Conservation (phyloP, 495 filamentous ascomycete species). For the Amniculicola lignicola region DNA sequence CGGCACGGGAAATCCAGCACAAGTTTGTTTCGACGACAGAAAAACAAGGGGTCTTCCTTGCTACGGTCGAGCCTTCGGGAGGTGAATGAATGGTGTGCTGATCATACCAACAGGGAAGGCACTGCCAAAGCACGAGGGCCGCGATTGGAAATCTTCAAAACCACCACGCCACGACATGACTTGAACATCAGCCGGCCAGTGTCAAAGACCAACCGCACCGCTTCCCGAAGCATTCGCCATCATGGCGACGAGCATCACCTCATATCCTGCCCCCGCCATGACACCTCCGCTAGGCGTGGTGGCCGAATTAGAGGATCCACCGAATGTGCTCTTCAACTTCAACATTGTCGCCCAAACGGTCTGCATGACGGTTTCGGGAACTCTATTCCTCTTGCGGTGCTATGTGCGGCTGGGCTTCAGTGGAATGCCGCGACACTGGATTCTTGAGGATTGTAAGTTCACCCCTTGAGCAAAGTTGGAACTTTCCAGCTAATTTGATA, state of each 20-base stretch:
- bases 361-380: conserved; percentile 8
- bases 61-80: too few species aligned
- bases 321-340: conserved; percentile 8
- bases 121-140: too few species aligned
- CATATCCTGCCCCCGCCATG: not conserved
- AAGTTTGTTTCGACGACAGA: too few species aligned
- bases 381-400: conserved; percentile 18
- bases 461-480: not conserved
- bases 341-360: conserved; percentile 19
- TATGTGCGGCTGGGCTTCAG: conserved; percentile 14
- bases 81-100: too few species aligned
- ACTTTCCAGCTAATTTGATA: not conserved
- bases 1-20: too few species aligned
- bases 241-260: not conserved
- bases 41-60: too few species aligned
- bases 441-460: conserved; percentile 24
- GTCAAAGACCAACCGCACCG: not conserved
- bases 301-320: not conserved
- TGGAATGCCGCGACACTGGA: conserved; percentile 13
- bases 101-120: too few species aligned
- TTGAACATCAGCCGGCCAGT: not conserved
- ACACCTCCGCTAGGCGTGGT: not conserved
- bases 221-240: conserved; percentile 2
- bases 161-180: too few species aligned
- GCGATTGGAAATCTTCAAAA: too few species aligned